Percentiles rank a stretch among this genome's conserved stretches.
These are phyloP conservation scores for Verbascum thapsus DNA, from an alignment of 257 asterid species.

Conservation along the genomic window DNA sequence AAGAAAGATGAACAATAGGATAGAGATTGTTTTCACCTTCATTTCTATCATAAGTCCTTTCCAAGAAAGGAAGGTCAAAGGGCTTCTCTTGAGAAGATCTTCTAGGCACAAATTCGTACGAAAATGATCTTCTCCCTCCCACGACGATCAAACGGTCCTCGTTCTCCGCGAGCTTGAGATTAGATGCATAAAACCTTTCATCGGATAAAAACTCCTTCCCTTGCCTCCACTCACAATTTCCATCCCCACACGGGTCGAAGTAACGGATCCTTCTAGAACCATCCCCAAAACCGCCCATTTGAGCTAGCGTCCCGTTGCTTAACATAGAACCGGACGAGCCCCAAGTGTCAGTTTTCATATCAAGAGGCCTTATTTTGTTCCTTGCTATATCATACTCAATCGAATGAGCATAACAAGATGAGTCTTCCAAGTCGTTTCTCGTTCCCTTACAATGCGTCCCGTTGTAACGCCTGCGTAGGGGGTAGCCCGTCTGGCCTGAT, in stretches of 20 bases:
- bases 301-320: constrained; percentile 55
- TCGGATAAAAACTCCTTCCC: constrained; percentile 30
- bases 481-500: constrained; percentile 42
- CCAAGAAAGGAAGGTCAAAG: constrained; percentile 51
- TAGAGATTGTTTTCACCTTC: constrained; percentile 52
- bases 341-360: constrained; percentile 45
- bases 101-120: constrained; percentile 63
- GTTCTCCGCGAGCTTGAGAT: constrained; percentile 42
- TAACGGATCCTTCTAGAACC: constrained; percentile 43
- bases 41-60: constrained; percentile 30
- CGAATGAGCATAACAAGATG: constrained; percentile 62
- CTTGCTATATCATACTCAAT: constrained; percentile 49
- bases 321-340: constrained; percentile 63
- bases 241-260: constrained; percentile 42
- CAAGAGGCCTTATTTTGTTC: constrained; percentile 52
- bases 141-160: constrained; percentile 55
- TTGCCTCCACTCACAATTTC: constrained; percentile 57
- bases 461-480: constrained; percentile 34
- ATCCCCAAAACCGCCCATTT: constrained; percentile 52
- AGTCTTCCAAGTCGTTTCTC: constrained; percentile 32
- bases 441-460: constrained; percentile 40
- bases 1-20: constrained; percentile 68
- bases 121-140: constrained; percentile 48
- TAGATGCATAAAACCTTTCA: constrained; percentile 57
- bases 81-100: constrained; percentile 20